phyloP scores from a whole-genome alignment of 2,329 filamentous ascomycete species.

The Xenoacremonium recifei region DNA sequence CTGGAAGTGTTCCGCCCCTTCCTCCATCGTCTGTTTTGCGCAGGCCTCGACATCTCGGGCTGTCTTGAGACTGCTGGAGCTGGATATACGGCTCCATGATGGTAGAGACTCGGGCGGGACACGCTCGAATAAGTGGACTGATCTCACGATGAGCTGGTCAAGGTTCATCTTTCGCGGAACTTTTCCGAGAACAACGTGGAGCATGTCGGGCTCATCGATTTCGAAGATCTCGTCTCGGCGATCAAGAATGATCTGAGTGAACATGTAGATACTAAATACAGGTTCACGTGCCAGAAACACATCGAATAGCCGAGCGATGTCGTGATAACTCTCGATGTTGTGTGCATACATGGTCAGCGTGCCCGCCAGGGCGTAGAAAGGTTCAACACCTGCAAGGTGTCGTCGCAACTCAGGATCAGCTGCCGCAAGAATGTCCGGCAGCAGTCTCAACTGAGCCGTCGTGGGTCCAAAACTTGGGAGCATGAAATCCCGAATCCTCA shows the following conservation, averaged over 20 bases:
- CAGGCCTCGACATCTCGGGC: constrained; percentile 54
- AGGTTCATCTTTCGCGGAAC: constrained; percentile 79
- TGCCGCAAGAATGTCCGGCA: constrained; percentile 75
- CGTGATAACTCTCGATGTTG: constrained; percentile 84
- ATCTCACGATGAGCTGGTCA: constrained; percentile 69
- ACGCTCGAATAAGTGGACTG: constrained; percentile 60
- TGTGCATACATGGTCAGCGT: constrained; percentile 96
- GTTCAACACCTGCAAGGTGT: constrained; percentile 76
- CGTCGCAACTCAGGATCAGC: constrained; percentile 70
- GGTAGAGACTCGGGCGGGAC: constrained; percentile 72
- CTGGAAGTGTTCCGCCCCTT: constrained; percentile 68
- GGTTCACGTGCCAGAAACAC: constrained; percentile 84
- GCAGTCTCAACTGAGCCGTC: constrained; percentile 78
- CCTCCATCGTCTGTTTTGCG: constrained; percentile 55
- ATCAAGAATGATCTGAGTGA: constrained; percentile 81
- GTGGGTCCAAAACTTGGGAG: constrained; percentile 81
- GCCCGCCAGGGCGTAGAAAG: constrained; percentile 90
- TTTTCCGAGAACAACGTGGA: constrained; percentile 85
- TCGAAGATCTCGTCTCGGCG: constrained; percentile 83
- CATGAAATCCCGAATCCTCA: constrained; percentile 98
- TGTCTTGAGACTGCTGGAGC: constrained; percentile 81
- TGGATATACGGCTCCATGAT: constrained; percentile 71
- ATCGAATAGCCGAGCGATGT: constrained; percentile 90
- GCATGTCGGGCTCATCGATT: constrained; percentile 90
- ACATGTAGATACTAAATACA: constrained; percentile 88